These are phyloP conservation scores for Triglochin maritima DNA, from an alignment of 106 monocot species.

Conservation along the genomic window DNA sequence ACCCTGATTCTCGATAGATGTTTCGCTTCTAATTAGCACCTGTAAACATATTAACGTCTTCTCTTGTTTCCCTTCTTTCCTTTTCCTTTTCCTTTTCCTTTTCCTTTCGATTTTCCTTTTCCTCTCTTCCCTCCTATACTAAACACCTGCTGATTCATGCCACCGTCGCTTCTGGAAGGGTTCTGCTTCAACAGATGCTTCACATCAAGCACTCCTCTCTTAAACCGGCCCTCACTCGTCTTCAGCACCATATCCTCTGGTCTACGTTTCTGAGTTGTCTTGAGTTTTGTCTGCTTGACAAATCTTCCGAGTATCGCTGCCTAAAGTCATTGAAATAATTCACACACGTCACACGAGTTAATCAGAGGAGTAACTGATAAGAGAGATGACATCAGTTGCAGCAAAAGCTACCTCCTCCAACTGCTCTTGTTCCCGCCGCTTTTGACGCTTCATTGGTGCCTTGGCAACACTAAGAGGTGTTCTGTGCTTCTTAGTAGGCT, in stretches of 20 bases:
- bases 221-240: constrained; percentile 38
- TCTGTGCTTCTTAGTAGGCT: constrained; percentile 41
- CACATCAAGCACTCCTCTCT: constrained; percentile 39
- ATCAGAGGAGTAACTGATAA: neutral
- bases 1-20: neutral
- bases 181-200: constrained; percentile 33
- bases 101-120: constrained; percentile 11
- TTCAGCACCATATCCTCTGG: constrained; percentile 33
- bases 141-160: neutral
- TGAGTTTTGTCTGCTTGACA: constrained; percentile 5
- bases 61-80: neutral
- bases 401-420: constrained; percentile 23
- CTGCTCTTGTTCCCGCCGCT: constrained; percentile 28
- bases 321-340: constrained; percentile 5
- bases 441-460: constrained; percentile 25
- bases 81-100: constrained; percentile 13
- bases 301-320: constrained; percentile 26
- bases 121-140: neutral
- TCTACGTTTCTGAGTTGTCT: constrained; percentile 12
- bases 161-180: constrained; percentile 1
- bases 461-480: constrained; percentile 38
- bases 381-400: neutral
- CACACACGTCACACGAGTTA: neutral
- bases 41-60: constrained; percentile 1
- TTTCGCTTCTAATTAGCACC: neutral